Evolutionary conservation across 257 asterid genomes (phyloP).

Genomic region (Mentha longifolia): DNA sequence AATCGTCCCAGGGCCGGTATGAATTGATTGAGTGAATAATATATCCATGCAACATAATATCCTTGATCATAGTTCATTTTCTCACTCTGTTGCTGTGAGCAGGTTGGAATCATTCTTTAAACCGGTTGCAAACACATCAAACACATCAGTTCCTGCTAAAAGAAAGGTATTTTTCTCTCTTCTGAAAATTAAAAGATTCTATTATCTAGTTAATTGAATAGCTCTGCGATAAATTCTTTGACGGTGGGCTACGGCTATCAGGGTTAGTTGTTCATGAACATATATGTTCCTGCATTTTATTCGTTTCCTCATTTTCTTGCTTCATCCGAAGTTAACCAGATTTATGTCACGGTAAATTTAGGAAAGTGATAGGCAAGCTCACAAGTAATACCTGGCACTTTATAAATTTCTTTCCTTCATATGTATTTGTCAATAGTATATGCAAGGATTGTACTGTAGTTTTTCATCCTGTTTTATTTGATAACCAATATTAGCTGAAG

Average conservation of each 20-base stretch:
- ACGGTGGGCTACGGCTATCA: neutral
- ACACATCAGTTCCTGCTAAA: conserved; percentile 73
- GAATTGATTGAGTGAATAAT: conserved; percentile 30
- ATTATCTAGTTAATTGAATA: neutral
- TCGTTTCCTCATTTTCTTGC: neutral
- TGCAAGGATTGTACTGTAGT: too few relatives aligned
- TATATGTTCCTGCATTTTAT: too few relatives aligned
- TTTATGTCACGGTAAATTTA: neutral
- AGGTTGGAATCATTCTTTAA: conserved; percentile 95
- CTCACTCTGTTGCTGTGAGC: conserved; percentile 38
- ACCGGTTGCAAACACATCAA: conserved; percentile 72
- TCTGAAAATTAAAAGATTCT: neutral
- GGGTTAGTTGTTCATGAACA: too few relatives aligned
- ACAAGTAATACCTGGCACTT: neutral
- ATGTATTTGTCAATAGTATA: too few relatives aligned
- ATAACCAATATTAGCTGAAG: too few relatives aligned
- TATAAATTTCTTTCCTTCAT: too few relatives aligned
- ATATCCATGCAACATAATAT: conserved; percentile 19
- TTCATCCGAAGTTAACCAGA: neutral
- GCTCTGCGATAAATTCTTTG: neutral
- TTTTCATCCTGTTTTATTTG: too few relatives aligned
- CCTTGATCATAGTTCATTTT: conserved; percentile 17
- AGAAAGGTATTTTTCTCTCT: conserved; percentile 63
- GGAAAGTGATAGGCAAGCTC: neutral
- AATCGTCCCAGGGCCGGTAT: conserved; percentile 95